Evolutionary conservation across 192 early-diverging fungal species (phyloP), one percentile per base, ranked within the genome.

Genomic region (Dissophora ornata): DNA sequence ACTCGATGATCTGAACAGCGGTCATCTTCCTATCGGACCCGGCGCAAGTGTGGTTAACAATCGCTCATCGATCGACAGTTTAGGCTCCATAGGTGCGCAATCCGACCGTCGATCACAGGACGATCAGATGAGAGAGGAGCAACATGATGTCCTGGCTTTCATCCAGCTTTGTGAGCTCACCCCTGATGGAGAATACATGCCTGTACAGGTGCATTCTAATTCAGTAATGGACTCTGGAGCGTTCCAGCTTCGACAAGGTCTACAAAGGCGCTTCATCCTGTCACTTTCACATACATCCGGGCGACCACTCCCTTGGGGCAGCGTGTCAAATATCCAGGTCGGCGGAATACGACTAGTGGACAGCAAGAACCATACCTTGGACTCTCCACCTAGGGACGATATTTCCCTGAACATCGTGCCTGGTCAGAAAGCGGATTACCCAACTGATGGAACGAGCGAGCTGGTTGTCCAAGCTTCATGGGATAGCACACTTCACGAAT

Each of bases 401-500:
- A 62, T 86, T 16, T 55, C 83, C 6, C 75, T 86, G 34, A 80
- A 80, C 19, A 68, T 89, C 22, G 22, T 83, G 10, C 57, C 87
- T 41, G 65, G 79, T 15, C 86, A 86, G 59, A 73, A 69, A 22
- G 79, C 82, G 8, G 65, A 84, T 12, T 83, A 85, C 29, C 81
- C 87, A 0, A 71, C 59, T 3, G 87, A 92, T 54, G 91, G 91
- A 15, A 89, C 90, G 1, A 86, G 88, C 55, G 85, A 86, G 12
- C 50, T 91, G 2, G 45, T 70, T 19, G 81, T 84, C 8, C 79
- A 83, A 6, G 87, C 85, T 22, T 79, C 91, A 8, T 94, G 92
- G 92, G 92, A 94, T 51, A 90, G 90, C 12, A 91, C 91, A 0
- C 83, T 93, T 1, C 88, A 92, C 47, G 91, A 87, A 8, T 89